Conservation (phyloP, 495 filamentous ascomycete species). For the Penicillium ochrochloron region DNA sequence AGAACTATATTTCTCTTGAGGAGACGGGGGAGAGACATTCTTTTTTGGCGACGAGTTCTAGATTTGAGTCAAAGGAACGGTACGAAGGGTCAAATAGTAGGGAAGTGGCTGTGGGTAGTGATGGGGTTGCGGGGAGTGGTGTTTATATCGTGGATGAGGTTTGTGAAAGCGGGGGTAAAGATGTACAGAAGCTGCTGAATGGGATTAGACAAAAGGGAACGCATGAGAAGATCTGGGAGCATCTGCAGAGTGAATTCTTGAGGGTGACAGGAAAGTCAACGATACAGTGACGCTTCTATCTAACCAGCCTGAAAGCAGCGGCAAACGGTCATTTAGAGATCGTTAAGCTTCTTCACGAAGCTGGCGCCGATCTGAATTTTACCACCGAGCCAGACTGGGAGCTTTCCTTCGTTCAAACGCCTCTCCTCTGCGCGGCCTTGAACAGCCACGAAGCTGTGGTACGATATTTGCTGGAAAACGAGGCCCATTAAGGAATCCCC, state of each 20-base stretch:
- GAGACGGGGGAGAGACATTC: conserved; percentile 3
- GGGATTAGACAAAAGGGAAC: neutral
- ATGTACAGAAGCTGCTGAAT: neutral
- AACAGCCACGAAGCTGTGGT: no score
- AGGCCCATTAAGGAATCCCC: no score
- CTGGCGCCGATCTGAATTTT: no score
- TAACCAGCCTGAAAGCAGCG: no score
- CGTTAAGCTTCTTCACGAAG: no score
- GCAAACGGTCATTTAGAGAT: no score
- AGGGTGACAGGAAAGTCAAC: neutral
- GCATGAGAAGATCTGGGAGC: conserved; percentile 5
- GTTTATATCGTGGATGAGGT: conserved; percentile 4
- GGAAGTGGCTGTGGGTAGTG: conserved; percentile 2
- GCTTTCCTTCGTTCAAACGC: no score
- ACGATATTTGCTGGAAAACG: no score
- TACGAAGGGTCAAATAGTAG: neutral
- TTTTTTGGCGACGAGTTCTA: neutral
- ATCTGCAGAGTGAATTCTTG: neutral
- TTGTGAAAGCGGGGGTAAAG: neutral
- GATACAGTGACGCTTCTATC: neutral
- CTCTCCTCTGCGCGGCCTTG: no score
- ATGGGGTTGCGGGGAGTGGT: neutral
- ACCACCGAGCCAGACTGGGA: no score
- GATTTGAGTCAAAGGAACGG: neutral
- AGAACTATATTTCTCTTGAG: neutral